Conservation (phyloP, 805 yeast genomes). For the Metschnikowia dekortorum region DNA sequence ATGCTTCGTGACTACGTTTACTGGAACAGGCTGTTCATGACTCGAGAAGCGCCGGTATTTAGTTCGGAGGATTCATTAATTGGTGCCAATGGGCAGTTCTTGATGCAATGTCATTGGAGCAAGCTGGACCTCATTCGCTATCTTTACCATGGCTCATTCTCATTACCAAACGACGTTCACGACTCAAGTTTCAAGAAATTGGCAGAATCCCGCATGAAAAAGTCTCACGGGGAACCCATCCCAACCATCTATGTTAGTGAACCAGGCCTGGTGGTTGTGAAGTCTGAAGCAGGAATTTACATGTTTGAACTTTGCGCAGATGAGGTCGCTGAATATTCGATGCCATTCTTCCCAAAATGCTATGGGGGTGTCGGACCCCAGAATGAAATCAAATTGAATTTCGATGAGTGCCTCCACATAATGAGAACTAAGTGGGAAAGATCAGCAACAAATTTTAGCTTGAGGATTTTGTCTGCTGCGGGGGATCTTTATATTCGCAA, state of each 20-base stretch:
- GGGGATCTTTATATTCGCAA: constrained; percentile 57
- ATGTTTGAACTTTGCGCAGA: constrained; percentile 66
- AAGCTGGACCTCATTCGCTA: constrained; percentile 74
- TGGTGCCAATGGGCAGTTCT: constrained; percentile 36
- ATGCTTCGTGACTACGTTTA: constrained; percentile 85
- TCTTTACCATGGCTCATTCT: constrained; percentile 74
- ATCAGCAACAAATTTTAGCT: constrained; percentile 33
- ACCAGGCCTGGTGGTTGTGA: constrained; percentile 31
- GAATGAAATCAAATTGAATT: constrained; percentile 44
- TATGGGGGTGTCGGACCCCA: constrained; percentile 63
- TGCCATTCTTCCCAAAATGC: constrained; percentile 56
- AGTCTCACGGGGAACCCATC: constrained; percentile 10
- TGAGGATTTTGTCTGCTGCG: constrained; percentile 57
- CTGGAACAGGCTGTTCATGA: constrained; percentile 75
- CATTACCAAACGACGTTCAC: constrained; percentile 58
- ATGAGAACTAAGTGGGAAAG: constrained; percentile 24
- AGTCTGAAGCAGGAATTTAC: constrained; percentile 64
- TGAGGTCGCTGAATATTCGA: constrained; percentile 49
- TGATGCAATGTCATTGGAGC: constrained; percentile 83
- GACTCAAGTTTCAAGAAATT: constrained; percentile 38
- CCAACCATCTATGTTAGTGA: constrained; percentile 24
- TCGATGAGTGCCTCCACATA: constrained; percentile 33
- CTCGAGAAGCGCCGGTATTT: constrained; percentile 55
- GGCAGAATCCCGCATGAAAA: constrained; percentile 27
- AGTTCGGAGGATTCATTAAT: constrained; percentile 40